phyloP scores from a whole-genome alignment of 2,329 filamentous ascomycete species.

The Venturia carpophila region DNA sequence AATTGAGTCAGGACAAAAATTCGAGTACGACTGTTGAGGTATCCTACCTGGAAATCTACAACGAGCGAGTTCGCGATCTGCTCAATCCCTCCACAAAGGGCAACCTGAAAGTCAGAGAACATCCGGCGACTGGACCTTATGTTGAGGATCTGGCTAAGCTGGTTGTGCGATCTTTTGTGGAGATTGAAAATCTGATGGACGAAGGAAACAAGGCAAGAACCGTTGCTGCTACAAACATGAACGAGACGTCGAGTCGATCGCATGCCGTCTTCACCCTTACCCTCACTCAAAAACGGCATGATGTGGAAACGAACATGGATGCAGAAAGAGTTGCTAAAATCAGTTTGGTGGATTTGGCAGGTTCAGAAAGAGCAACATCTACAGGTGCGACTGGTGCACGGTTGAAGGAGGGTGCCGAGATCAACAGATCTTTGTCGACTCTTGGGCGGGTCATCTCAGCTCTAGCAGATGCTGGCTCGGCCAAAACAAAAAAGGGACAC shows the following conservation, averaged over 20 bases:
- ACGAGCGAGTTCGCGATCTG: conserved; percentile 91
- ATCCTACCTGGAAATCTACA: conserved; percentile 98
- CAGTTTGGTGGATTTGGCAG: conserved; percentile 92
- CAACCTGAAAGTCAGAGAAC: conserved; percentile 93
- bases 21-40: conserved; percentile 91
- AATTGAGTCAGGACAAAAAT: conserved; percentile 64
- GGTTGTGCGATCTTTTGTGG: conserved; percentile 83
- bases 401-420: conserved; percentile 95
- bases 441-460: conserved; percentile 96
- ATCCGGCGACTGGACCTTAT: conserved; percentile 94
- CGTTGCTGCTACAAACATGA: conserved; percentile 98
- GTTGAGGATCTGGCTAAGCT: conserved; percentile 96
- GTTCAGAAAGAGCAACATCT: conserved; percentile 93
- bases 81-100: conserved; percentile 93
- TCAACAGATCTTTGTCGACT: conserved; percentile 93
- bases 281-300: conserved; percentile 85
- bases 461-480: conserved; percentile 79
- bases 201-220: conserved; percentile 98
- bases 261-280: conserved; percentile 97
- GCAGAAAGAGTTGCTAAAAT: conserved; percentile 98
- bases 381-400: conserved; percentile 93
- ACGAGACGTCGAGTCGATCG: conserved; percentile 96
- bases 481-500: conserved; percentile 66
- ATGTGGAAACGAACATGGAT: conserved; percentile 90
- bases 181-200: conserved; percentile 98